phyloP scores from a whole-genome alignment of 2,329 filamentous ascomycete species.

The Diplodia corticola region DNA sequence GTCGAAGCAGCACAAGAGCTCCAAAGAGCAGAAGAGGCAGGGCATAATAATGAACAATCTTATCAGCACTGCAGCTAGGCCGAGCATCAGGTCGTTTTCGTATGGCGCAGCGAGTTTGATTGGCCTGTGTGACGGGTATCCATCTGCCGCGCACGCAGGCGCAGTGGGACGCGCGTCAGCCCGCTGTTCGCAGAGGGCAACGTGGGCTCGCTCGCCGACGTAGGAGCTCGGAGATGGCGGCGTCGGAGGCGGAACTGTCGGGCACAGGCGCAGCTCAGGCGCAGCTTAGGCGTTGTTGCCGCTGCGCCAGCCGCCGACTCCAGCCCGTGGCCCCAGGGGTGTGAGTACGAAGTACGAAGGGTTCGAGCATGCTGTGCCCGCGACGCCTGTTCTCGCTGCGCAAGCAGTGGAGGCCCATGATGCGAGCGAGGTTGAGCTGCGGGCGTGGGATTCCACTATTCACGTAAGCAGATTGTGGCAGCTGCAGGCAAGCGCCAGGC shows the following conservation, averaged over 20 bases:
- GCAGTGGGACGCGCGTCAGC: conserved; percentile 13
- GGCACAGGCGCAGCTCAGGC: neutral
- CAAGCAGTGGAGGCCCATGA: too few relatives aligned
- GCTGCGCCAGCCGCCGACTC: neutral
- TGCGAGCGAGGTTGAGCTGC: too few relatives aligned
- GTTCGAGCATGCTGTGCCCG: too few relatives aligned
- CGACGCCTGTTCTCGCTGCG: too few relatives aligned
- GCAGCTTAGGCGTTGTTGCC: too few relatives aligned
- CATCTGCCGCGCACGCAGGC: conserved; percentile 11
- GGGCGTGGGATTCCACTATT: too few relatives aligned
- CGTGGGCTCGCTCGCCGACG: neutral
- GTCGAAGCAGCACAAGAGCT: neutral
- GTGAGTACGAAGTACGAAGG: neutral
- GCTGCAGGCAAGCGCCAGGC: too few relatives aligned
- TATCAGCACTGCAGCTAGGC: neutral
- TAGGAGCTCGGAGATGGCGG: neutral
- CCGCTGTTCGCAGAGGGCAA: neutral
- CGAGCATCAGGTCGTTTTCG: conserved; percentile 14
- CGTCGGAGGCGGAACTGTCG: neutral
- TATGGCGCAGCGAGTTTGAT: conserved; percentile 2
- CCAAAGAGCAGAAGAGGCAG: neutral
- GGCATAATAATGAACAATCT: neutral
- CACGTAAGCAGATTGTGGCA: too few relatives aligned
- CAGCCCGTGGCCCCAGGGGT: neutral
- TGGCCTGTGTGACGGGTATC: conserved; percentile 1